Evolutionary conservation across 768 basidiomycete species (phyloP).

Genomic region (Floccularia luteovirens): DNA sequence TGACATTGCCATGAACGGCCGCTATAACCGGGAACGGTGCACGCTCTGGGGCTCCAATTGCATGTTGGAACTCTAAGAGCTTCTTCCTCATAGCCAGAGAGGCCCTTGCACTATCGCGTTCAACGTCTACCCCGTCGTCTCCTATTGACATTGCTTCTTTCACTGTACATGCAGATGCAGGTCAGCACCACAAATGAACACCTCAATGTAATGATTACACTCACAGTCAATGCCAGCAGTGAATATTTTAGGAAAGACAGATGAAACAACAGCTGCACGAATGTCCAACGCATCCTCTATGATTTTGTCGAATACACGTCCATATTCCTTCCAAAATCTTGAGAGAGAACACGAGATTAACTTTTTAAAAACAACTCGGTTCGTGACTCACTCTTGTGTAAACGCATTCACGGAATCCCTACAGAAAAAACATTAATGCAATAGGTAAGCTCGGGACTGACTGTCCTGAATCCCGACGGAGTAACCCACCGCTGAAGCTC

Average conservation of each 20-base stretch:
- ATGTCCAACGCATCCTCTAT: slow-evolving; percentile 42
- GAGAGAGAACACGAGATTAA: background rate
- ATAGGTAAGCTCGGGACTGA: background rate
- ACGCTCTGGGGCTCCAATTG: slow-evolving; percentile 59
- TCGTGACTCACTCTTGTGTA: slow-evolving; percentile 30
- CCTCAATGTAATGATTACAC: slow-evolving; percentile 3
- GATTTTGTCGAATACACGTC: slow-evolving; percentile 51
- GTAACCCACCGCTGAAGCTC: slow-evolving; percentile 33
- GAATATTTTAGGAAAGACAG: slow-evolving; percentile 63
- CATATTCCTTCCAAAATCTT: slow-evolving; percentile 73
- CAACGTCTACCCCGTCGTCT: slow-evolving; percentile 10
- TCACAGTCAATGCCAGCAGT: slow-evolving; percentile 80
- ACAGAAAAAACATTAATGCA: background rate
- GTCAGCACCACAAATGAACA: background rate
- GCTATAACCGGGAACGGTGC: slow-evolving; percentile 78
- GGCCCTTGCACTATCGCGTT: slow-evolving; percentile 42
- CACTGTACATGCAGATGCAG: slow-evolving; percentile 14
- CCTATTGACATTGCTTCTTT: slow-evolving; percentile 19
- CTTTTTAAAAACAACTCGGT: background rate
- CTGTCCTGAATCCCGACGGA: background rate
- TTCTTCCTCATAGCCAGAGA: slow-evolving; percentile 40
- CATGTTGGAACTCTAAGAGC: slow-evolving; percentile 57
- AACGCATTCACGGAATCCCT: slow-evolving; percentile 69
- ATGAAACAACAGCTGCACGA: slow-evolving; percentile 68
- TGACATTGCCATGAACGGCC: slow-evolving; percentile 66